Evolutionary conservation across 768 basidiomycete species (phyloP), one percentile per base, ranked within the genome.

Genomic region (Kwoniella botswanensis): DNA sequence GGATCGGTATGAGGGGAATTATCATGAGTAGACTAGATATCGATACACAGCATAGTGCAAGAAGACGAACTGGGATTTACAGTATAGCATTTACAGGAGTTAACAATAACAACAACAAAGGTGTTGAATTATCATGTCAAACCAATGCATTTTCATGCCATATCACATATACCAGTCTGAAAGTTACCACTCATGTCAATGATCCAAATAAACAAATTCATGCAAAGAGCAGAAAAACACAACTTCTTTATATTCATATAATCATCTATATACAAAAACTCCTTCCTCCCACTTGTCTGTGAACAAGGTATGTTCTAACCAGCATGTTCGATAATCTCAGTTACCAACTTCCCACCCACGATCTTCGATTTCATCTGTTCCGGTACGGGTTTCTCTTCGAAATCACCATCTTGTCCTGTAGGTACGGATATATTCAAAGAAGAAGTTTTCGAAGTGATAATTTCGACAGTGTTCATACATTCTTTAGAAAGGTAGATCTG

Each of bases 291-390:
- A 35, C 35, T 35, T 35, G 35, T 35, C 3, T 35, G 35, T 35
- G 4, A 35, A 35, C 7, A 35, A 35, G 7, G 35, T 35, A 50
- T 13, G 17, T 6, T 50, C 62, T 74, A 86, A 11, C 85, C 86
- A 26, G 84, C 77, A 77, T 98, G 96, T 83, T 98, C 94, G 10
- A 98, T 92, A 29, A 97, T 88, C 13, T 86, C 90, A 18, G 96
- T 98, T 46, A 94, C 88, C 68, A 98, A 85, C 84, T 92, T 96
- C 12, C 96, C 95, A 71, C 88, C 85, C 79, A 88, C 85, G 29
- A 99, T 86, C 44, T 89, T 87, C 21, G 92, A 93, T 87, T 89
- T 93, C 84, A 99, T 86, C 93, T 97, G 98, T 85, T 99, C 97
- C 0, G 97, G 96, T 21, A 99, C 86, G 0, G 96, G 87, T 73